phyloP scores from a whole-genome alignment of 164 flowering plant genomes.

The Sedum album region DNA sequence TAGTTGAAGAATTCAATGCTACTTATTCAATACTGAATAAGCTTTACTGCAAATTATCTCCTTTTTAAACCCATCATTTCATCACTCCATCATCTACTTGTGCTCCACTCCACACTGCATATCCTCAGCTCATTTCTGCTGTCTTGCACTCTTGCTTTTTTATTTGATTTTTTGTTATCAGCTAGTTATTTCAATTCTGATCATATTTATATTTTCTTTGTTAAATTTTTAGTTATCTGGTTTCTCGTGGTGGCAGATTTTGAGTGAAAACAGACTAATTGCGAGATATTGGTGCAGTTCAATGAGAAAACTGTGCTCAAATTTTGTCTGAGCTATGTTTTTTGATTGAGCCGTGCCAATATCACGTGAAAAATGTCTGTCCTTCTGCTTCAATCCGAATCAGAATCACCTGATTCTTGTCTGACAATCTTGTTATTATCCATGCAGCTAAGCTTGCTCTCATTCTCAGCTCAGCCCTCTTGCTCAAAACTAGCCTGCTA shows the following conservation, averaged over 20 bases:
- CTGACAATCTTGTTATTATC: background rate
- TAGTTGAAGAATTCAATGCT: constrained; percentile 12
- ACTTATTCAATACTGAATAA: no score
- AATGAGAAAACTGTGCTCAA: constrained; percentile 8
- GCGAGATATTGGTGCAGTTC: constrained; percentile 11
- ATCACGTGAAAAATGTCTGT: constrained; percentile 21
- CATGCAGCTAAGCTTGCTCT: background rate
- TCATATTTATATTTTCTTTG: background rate
- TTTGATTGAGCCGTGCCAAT: constrained; percentile 54
- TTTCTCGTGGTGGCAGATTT: no score
- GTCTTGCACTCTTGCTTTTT: constrained; percentile 3
- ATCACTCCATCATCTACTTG: constrained; percentile 3
- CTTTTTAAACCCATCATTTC: background rate
- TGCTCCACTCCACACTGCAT: background rate
- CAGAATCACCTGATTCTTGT: background rate
- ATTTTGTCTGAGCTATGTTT: constrained; percentile 10
- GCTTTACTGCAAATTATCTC: background rate
- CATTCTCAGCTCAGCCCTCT: background rate
- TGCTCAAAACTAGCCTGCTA: background rate
- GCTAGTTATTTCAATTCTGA: background rate
- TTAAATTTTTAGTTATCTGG: background rate
- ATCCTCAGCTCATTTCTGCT: no score
- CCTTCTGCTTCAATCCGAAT: background rate
- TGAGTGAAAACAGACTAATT: no score
- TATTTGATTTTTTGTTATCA: background rate